Base-by-base conservation (phyloP, 1,139 yeast species). In the Sugiyamaella pinicola region DNA sequence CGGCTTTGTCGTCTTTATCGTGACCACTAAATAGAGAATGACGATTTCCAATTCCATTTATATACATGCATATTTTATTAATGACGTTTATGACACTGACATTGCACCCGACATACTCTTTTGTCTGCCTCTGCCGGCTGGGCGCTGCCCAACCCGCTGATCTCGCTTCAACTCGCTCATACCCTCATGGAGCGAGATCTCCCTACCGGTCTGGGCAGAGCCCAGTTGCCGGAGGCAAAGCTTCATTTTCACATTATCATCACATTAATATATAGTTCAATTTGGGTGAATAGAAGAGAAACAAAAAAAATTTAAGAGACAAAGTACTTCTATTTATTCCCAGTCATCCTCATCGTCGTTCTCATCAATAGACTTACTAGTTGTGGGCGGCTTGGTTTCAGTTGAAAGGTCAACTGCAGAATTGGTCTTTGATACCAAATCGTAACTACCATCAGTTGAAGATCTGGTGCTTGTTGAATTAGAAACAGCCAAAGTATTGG, bases 271-370 rank as follows among this genome's bases (percentile, higher is more conserved):
- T 31, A 21, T 15, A 40, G 29, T 15, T 28, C 17, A 31, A 17
- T 31, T 31, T 13, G 31, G 9, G 12, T 26, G 12, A 26, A 26
- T 26, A 26, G 12, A 26, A 26, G n/a, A 26, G 24, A 31, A 35
- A 24, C 21, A 22, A 31, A 29, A 24, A 13, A 29, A 33, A 41
- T 18, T 24, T 18, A n/a, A 10, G 12, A 26, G 8, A 26, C 31
- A 26, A 26, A 26, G 12, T 26, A 26, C 9, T 26, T 26, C 31
- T 26, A 19, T 5, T 64, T 64, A 79, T 62, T 79, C 85, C 85
- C 85, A 82, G 58, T 82, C 85, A 56, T 79, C 83, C 43, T 80
- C 83, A 6, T 77, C 82, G 4, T 75, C 79, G 1, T 58, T 55
- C 18, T 55, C 54, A 21, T 51, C 58, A 26, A 56, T 55, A 7